Conservation (phyloP, 2,329 filamentous ascomycete species). For the Leptodontidium sp. region DNA sequence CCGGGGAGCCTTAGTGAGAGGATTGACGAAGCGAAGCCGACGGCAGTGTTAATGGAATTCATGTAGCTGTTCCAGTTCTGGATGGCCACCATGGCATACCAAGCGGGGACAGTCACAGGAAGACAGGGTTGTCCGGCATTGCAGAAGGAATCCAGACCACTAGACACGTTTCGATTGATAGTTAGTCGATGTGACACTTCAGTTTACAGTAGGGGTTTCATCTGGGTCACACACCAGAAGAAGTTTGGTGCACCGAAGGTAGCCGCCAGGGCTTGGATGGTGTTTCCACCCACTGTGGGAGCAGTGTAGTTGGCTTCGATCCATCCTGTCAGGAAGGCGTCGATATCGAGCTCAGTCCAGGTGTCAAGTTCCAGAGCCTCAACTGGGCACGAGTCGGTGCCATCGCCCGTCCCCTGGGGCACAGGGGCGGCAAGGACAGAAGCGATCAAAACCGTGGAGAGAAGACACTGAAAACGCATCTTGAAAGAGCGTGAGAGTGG, state of each 20-base stretch:
- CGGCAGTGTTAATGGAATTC: slow-evolving; percentile 31
- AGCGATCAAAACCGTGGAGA: not conserved
- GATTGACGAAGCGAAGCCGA: slow-evolving; percentile 29
- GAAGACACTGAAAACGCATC: not conserved
- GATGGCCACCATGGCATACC: slow-evolving; percentile 32
- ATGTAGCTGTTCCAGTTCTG: slow-evolving; percentile 36
- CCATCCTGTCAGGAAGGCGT: slow-evolving; percentile 24
- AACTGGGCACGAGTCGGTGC: slow-evolving; percentile 21
- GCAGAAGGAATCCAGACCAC: slow-evolving; percentile 32
- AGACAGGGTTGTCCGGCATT: slow-evolving; percentile 34
- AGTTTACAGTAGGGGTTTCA: not conserved
- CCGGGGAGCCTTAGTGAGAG: slow-evolving; percentile 16
- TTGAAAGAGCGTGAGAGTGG: not conserved
- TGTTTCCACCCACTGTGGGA: slow-evolving; percentile 8
- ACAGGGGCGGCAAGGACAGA: slow-evolving; percentile 18
- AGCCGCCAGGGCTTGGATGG: slow-evolving; percentile 28
- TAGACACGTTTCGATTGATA: slow-evolving; percentile 1
- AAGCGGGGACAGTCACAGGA: slow-evolving; percentile 29
- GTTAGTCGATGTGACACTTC: not conserved
- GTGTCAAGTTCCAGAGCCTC: slow-evolving; percentile 17
- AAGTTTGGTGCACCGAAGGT: slow-evolving; percentile 34
- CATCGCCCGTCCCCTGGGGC: not conserved
- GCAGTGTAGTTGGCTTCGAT: slow-evolving; percentile 12
- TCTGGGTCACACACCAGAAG: slow-evolving; percentile 31
- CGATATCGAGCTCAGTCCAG: slow-evolving; percentile 27